A percentile compares a stretch with the other conserved stretches of the same genome.
These are phyloP conservation scores for Dictyostelium gargantuum DNA, from an alignment of 208 protist genomes.

Conservation along the genomic window DNA sequence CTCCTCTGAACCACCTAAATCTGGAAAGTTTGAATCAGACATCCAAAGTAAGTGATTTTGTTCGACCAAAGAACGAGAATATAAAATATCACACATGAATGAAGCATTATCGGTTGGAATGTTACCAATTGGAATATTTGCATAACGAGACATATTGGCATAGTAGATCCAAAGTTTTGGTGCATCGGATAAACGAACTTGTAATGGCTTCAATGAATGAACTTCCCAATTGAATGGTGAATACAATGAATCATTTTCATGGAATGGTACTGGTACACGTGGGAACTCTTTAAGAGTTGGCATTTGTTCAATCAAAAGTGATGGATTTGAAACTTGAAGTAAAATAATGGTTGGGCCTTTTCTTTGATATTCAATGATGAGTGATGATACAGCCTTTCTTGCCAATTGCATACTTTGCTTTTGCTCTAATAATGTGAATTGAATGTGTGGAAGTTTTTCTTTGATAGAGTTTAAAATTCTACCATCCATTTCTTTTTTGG, in stretches of 20 bases:
- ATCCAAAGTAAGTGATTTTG: slow-evolving; percentile 83
- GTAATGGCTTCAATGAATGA: slow-evolving; percentile 40
- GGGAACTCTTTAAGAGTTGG: neutral
- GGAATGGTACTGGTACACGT: neutral
- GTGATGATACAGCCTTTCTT: neutral
- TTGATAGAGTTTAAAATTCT: neutral
- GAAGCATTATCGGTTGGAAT: slow-evolving; percentile 70
- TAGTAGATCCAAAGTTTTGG: slow-evolving; percentile 66
- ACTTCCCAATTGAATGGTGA: slow-evolving; percentile 67
- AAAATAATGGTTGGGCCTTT: neutral
- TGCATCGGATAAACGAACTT: neutral
- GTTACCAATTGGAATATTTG: slow-evolving; percentile 85
- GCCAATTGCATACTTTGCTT: neutral
- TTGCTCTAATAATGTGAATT: neutral
- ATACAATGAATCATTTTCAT: slow-evolving; percentile 50
- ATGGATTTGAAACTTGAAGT: neutral
- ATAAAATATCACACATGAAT: slow-evolving; percentile 75
- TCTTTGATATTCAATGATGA: neutral
- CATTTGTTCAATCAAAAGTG: neutral
- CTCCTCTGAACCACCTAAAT: slow-evolving; percentile 85
- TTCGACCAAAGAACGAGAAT: slow-evolving; percentile 64
- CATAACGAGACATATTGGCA: slow-evolving; percentile 77
- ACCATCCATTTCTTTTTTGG: neutral
- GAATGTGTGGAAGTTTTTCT: neutral
- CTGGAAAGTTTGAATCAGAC: slow-evolving; percentile 76